Base-by-base conservation (phyloP, 176 grass and related monocot genomes). In the Luzula sylvatica region DNA sequence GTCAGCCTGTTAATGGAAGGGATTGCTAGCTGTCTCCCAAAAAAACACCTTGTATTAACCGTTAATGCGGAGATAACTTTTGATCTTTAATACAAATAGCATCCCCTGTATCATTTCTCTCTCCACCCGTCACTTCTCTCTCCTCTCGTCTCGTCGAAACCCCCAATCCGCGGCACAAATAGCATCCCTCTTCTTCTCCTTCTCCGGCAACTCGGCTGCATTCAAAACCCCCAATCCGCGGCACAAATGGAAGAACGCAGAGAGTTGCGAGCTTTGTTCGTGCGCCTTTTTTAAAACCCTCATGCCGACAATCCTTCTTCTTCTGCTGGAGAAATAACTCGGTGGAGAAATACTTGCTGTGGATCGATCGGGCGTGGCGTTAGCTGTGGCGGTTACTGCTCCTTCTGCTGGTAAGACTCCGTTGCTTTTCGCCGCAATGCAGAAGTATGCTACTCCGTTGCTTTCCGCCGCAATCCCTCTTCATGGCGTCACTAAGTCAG, bases 401-500 rank as follows among this genome's bases (percentile, higher is more conserved):
- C 21, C 69, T 27, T 15, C 23, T 12, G 23, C 66, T 7, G 68
- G 64, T 16, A 79, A 86, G 63, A 54, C 20, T 21, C 58, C 29
- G 6, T 81, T 98, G 26, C 67, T 90, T 7, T 71, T 68, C 19
- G 81, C 77, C 43, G 68, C 85, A 13, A 77, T 83, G 78, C 76
- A 83, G 71, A 98, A 90, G 81, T 77, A 83, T 56, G 68, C 85
- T 2, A 48, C 78, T 11, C 92, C 85, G 23, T 58, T 81, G 26
- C 90, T 85, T 55, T 98, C 92, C 15, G 71, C 46, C 62, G 82
- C 77, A 80, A 88, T 82, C 16, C 73, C 32, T 38, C 90, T 61
- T 71, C 92, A 98, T 48, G 85, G 92, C 48, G 92, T 98, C 52
- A 90, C 85, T 2, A 90, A 82, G 92, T 98, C 25, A 45, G 72